Conservation (phyloP, 1,139 yeast species). For the Spencermartinsiella ligniputridi region DNA sequence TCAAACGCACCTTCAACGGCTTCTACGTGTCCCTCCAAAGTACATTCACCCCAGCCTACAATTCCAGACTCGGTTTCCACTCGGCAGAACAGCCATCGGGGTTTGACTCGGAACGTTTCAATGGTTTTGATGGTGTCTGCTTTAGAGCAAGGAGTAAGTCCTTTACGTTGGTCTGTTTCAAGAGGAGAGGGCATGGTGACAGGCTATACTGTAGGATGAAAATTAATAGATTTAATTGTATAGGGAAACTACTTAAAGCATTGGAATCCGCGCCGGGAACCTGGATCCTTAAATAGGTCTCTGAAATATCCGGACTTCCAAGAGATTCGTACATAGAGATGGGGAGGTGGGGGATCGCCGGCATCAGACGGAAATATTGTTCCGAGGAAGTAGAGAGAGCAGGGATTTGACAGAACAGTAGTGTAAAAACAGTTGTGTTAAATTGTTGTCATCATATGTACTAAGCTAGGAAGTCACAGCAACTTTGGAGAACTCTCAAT, state of each 20-base stretch:
- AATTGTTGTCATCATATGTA: no score
- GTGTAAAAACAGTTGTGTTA: no score
- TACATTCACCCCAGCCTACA: slow-evolving; percentile 31
- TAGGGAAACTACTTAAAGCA: not conserved
- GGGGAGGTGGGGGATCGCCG: no score
- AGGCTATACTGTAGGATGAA: not conserved
- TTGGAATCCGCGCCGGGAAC: no score
- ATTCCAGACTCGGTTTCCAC: slow-evolving; percentile 29
- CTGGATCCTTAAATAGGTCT: no score
- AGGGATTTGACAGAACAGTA: no score
- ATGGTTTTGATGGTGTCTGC: slow-evolving; percentile 24
- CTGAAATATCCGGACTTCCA: no score
- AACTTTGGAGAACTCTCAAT: no score
- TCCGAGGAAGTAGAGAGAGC: no score
- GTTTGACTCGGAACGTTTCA: slow-evolving; percentile 31
- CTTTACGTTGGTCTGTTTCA: slow-evolving; percentile 16
- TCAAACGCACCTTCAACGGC: slow-evolving; percentile 33
- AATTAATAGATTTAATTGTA: not conserved
- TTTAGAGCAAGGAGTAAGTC: slow-evolving; percentile 10
- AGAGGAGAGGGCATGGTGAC: slow-evolving; percentile 16
- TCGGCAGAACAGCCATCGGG: slow-evolving; percentile 30
- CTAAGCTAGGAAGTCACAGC: no score
- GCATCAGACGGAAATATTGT: not conserved
- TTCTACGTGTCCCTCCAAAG: slow-evolving; percentile 31
- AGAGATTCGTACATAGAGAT: no score